Conservation (phyloP, 768 basidiomycete species). For the Phlegmacium glaucopus region DNA sequence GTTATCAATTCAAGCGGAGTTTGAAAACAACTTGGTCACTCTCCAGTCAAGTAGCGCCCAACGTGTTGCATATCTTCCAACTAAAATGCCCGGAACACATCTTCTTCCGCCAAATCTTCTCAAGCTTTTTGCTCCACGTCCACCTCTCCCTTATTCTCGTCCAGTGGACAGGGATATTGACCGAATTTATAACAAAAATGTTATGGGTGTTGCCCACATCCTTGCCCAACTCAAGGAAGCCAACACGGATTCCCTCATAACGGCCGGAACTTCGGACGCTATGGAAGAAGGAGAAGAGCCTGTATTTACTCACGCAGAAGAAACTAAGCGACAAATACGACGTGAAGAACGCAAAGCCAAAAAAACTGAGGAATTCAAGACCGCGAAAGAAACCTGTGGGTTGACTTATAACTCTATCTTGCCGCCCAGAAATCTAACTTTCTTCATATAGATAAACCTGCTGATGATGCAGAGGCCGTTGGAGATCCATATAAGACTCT, state of each 20-base stretch:
- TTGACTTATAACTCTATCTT: slow-evolving; percentile 12
- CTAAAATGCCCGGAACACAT: slow-evolving; percentile 69
- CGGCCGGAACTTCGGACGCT: slow-evolving; percentile 51
- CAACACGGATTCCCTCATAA: slow-evolving; percentile 64
- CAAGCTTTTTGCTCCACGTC: slow-evolving; percentile 93
- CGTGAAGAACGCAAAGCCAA: slow-evolving; percentile 78
- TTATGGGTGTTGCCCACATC: slow-evolving; percentile 74
- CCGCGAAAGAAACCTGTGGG: slow-evolving; percentile 84
- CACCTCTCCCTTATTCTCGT: slow-evolving; percentile 81
- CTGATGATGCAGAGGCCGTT: slow-evolving; percentile 84
- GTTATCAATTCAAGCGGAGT: slow-evolving; percentile 10
- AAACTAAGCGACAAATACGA: slow-evolving; percentile 73
- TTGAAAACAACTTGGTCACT: slow-evolving; percentile 4
- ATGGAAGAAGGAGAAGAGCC: slow-evolving; percentile 89
- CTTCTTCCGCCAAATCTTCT: slow-evolving; percentile 93
- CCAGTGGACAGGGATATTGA: slow-evolving; percentile 85
- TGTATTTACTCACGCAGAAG: slow-evolving; percentile 77
- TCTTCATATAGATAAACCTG: slow-evolving; percentile 74
- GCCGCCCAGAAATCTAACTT: slow-evolving; percentile 9
- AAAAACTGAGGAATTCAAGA: slow-evolving; percentile 70
- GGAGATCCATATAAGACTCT: slow-evolving; percentile 99
- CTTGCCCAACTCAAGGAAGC: slow-evolving; percentile 75
- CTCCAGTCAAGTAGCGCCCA: neutral
- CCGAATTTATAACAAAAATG: slow-evolving; percentile 63
- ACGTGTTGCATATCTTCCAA: neutral